Evolutionary conservation across 345 rosid genomes (phyloP).

Genomic region (Combretum micranthum): DNA sequence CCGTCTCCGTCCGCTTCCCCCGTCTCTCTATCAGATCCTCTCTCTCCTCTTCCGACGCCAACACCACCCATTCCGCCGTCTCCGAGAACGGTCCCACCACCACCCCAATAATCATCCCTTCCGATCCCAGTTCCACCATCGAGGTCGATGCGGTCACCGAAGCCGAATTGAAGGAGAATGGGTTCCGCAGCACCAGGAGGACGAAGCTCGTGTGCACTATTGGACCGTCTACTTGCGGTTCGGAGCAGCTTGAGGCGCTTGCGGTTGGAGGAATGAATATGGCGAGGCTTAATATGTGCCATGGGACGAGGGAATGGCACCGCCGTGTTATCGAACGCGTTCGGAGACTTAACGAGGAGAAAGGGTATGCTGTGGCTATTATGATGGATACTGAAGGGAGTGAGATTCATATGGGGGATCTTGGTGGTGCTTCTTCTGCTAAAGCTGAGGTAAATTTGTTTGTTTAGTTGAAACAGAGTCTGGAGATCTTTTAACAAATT

Average conservation of each 20-base stretch:
- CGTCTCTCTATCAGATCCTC: conserved; percentile 37
- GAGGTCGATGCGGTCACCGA: conserved; percentile 95
- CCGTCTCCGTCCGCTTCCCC: conserved; percentile 11
- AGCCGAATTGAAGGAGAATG: conserved; percentile 95
- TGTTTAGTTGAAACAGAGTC: not conserved
- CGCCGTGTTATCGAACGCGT: conserved; percentile 69
- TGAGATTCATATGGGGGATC: conserved; percentile 99
- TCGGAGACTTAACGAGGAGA: conserved; percentile 82
- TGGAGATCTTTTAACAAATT: not conserved
- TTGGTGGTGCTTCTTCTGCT: conserved; percentile 77
- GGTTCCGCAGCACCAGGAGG: conserved; percentile 93
- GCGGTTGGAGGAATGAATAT: conserved; percentile 99
- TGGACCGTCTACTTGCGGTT: conserved; percentile 85
- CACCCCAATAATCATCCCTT: conserved; percentile 12
- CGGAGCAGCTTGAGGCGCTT: conserved; percentile 80
- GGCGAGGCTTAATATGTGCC: conserved; percentile 95
- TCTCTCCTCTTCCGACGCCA: conserved; percentile 38
- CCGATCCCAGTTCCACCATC: conserved; percentile 16
- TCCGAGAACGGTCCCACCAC: conserved; percentile 42
- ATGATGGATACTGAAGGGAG: conserved; percentile 99
- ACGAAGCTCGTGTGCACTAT: conserved; percentile 95
- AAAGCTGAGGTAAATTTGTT: conserved; percentile 67
- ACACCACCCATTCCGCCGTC: conserved; percentile 17
- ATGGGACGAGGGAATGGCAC: conserved; percentile 94
- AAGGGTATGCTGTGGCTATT: conserved; percentile 92